Base-by-base conservation (phyloP, 352 stramenopile species). In the Globisporangium parvum region DNA sequence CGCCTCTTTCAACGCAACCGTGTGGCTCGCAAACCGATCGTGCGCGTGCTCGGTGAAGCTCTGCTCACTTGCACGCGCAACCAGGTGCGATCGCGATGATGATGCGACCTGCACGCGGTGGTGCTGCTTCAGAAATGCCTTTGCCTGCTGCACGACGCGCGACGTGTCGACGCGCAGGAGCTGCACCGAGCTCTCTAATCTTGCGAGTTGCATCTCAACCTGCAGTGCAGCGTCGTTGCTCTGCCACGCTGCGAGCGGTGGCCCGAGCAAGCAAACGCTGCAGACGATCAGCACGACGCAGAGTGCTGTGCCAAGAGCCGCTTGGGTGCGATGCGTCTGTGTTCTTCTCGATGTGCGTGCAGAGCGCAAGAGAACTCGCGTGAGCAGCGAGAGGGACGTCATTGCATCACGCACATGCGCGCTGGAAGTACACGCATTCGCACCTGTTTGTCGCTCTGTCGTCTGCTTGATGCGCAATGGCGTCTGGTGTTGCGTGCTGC, bases 101-200 rank as follows among this genome's bases (percentile, higher is more conserved):
- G 59, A 51, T 15, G 59, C 41, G 4, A 60, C 14, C 12, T 53
- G 47, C 20, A 35, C 28, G 47, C 18, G 42, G 20, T 65, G 59
- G 12, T 56, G 39, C 47, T 60, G 59, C 28, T 53, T 57, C 24
- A 65, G 42, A 37, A 65, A 60, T 23, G 47, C 21, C 23, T 47
- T 55, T 17, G 47, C 53, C 21, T 55, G 52, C 20, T 53, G 23
- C 20, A 49, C 31, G 33, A 60, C 53, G 15, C 39, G 24, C 15
- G 31, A 14, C 2, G 59, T 65, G 48, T 60, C 59, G 6, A 44
- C 39, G 9, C 33, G 28, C 12, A 65, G 41, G 37, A 60, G 18
- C 26, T 51, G 39, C 3, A 57, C 31, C 8, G 18, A 23, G 40
- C 21, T 46, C 12, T 65, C 52, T 0, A 65, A 3, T 1, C 26